Evolutionary conservation across 169 alveolate species (phyloP), one percentile per base, ranked within the genome.

Genomic region (Cystoisospora suis): DNA sequence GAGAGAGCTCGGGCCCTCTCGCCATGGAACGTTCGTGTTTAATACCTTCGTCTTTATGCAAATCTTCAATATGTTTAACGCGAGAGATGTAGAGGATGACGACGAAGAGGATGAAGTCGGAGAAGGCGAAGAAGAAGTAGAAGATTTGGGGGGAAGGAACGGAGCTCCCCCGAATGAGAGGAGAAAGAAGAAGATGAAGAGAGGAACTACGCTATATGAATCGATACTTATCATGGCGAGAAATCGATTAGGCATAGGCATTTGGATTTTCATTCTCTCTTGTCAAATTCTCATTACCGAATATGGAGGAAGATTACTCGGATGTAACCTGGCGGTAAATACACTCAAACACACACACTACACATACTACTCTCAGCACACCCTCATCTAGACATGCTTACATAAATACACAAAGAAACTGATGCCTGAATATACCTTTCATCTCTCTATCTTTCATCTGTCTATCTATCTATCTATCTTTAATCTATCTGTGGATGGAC

Each of bases 41-140:
- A 97, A 97, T 87, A 96, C 96, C n/a, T 98, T 97, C 89, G 98
- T 98, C 32, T 80, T 96, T 91, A 89, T 97, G 94, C 97, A 97
- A 86, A 36, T 91, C 23, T 86, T 86, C 65, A 98, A 98, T 94
- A 94, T 94, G 95, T 69, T 97, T 65, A 97, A 97, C 91, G 96
- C 97, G 38, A 91, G 99, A 88, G 96, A 96, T 59, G 93, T 98
- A 58, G 87, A 90, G 45, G 86, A 95, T 91, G 97, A 96, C 38
- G 65, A 95, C 91, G 97, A 96, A 87, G 96, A 96, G 83, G n/a
- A 42, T 94, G 36, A 95, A 95, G 90, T 91, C 96, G 9, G 95
- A n/a, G 96, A 81, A 94, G 90, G 65, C 94, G 97, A 47, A 88
- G n/a, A n/a, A n/a, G n/a, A n/a, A n/a, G n/a, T n/a, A n/a, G n/a